Conservation (phyloP, 768 basidiomycete species). For the Trametes cubensis region DNA sequence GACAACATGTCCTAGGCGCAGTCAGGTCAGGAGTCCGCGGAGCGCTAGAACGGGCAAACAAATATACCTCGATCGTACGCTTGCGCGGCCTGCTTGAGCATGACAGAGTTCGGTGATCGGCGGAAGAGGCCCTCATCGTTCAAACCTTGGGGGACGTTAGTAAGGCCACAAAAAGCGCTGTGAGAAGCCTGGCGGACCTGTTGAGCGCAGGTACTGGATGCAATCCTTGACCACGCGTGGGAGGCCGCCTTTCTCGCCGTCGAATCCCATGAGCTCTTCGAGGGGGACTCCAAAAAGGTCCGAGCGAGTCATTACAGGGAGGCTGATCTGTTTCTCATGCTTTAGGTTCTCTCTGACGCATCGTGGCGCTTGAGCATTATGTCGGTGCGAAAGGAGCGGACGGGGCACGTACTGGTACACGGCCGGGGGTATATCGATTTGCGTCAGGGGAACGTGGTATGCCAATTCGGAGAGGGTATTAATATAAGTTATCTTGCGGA, state of each 20-base stretch:
- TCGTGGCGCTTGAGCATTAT: constrained; percentile 5
- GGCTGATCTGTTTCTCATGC: constrained; percentile 65
- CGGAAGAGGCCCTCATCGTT: constrained; percentile 81
- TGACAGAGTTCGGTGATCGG: constrained; percentile 71
- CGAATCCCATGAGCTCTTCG: constrained; percentile 80
- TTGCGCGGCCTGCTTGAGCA: constrained; percentile 75
- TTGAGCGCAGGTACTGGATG: constrained; percentile 68
- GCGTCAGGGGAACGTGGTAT: constrained; percentile 75
- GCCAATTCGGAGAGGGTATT: constrained; percentile 80
- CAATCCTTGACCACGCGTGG: constrained; percentile 80
- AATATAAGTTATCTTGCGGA: constrained; percentile 79
- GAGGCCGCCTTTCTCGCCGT: constrained; percentile 82
- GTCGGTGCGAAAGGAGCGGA: not conserved
- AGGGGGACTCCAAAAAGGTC: constrained; percentile 79
- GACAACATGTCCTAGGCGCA: constrained; percentile 66
- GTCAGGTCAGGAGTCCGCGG: constrained; percentile 10
- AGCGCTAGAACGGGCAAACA: not conserved
- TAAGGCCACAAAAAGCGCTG: not conserved
- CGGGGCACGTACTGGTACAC: constrained; percentile 69
- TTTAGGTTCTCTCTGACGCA: constrained; percentile 74
- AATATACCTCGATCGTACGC: constrained; percentile 78
- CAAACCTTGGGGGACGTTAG: constrained; percentile 43
- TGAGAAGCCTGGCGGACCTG: constrained; percentile 37
- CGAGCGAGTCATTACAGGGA: constrained; percentile 64
- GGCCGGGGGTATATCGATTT: constrained; percentile 82